Percentiles rank a stretch among this genome's conserved stretches.
phyloP scores from a whole-genome alignment of 768 basidiomycete species.

The Cystoderma amianthinum region DNA sequence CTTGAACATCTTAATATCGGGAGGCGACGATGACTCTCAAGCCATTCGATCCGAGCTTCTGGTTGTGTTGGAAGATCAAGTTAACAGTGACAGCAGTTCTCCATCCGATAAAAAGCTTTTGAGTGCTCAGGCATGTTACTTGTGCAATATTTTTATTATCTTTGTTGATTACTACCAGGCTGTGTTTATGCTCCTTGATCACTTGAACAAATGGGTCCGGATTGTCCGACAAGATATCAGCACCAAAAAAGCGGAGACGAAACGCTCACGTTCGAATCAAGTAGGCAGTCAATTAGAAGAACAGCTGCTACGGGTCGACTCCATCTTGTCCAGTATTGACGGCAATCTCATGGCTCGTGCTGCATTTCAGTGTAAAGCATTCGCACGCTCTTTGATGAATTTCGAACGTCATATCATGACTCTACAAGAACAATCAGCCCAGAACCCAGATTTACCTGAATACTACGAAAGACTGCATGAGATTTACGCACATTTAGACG shows the following conservation, averaged over 20 bases:
- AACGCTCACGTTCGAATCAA: slow-evolving; percentile 36
- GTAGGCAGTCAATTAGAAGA: slow-evolving; percentile 36
- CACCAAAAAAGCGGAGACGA: slow-evolving; percentile 40
- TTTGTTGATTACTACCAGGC: slow-evolving; percentile 41
- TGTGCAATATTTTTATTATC: too few species aligned
- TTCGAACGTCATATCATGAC: slow-evolving; percentile 79
- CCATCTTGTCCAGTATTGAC: slow-evolving; percentile 76
- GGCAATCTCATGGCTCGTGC: slow-evolving; percentile 88
- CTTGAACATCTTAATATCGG: slow-evolving; percentile 77
- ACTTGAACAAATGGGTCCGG: slow-evolving; percentile 86
- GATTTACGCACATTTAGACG: slow-evolving; percentile 93
- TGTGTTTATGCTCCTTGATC: slow-evolving; percentile 91
- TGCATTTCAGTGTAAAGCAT: slow-evolving; percentile 91
- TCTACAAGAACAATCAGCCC: slow-evolving; percentile 33
- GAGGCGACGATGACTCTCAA: slow-evolving; percentile 50
- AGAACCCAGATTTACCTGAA: slow-evolving; percentile 45
- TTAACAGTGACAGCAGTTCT: slow-evolving; percentile 49
- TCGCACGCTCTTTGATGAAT: slow-evolving; percentile 89
- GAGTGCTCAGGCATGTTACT: slow-evolving; percentile 86
- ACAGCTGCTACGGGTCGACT: slow-evolving; percentile 70
- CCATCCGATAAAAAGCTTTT: slow-evolving; percentile 76
- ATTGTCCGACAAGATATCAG: slow-evolving; percentile 61
- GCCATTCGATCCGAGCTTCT: slow-evolving; percentile 73
- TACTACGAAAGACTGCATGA: slow-evolving; percentile 91
- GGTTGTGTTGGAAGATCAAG: slow-evolving; percentile 83